These are phyloP conservation scores for Vitis hybrid DNA, from an alignment of 177 flowering plant species.

Conservation along the genomic window DNA sequence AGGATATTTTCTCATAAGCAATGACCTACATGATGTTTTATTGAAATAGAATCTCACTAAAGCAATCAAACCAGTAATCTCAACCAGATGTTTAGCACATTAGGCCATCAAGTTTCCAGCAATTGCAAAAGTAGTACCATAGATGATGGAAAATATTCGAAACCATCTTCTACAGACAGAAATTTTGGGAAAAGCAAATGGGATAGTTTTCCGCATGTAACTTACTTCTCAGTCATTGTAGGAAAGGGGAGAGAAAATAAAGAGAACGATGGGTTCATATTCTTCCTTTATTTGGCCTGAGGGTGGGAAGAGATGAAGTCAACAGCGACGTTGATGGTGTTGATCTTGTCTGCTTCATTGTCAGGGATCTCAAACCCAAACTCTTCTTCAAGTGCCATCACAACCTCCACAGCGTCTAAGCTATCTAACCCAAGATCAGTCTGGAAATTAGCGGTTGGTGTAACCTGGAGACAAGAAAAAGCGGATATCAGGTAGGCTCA, in stretches of 20 bases:
- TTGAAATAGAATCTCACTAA: too few relatives aligned
- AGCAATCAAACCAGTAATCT: not conserved
- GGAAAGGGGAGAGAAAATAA: not conserved
- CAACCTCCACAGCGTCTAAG: constrained; percentile 54
- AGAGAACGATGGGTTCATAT: not conserved
- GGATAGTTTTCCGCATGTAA: too few relatives aligned
- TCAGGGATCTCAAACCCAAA: constrained; percentile 65
- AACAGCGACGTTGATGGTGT: constrained; percentile 44
- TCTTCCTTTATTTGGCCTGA: constrained; percentile 42
- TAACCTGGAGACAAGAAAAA: constrained; percentile 33
- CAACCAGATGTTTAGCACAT: not conserved
- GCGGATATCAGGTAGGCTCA: not conserved
- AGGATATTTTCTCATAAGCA: too few relatives aligned
- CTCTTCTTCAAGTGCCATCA: constrained; percentile 72
- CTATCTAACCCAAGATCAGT: constrained; percentile 61
- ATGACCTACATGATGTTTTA: too few relatives aligned
- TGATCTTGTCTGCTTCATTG: constrained; percentile 62
- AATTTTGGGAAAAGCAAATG: not conserved
- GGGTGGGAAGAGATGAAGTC: constrained; percentile 64
- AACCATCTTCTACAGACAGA: constrained; percentile 6
- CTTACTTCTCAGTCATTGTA: too few relatives aligned
- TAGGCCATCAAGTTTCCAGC: not conserved
- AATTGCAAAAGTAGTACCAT: constrained; percentile 1
- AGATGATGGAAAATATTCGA: not conserved
- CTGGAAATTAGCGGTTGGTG: constrained; percentile 52